Evolutionary conservation across 345 rosid species (phyloP), one percentile per base, ranked within the genome.

Genomic region (Eucalyptus viminalis): DNA sequence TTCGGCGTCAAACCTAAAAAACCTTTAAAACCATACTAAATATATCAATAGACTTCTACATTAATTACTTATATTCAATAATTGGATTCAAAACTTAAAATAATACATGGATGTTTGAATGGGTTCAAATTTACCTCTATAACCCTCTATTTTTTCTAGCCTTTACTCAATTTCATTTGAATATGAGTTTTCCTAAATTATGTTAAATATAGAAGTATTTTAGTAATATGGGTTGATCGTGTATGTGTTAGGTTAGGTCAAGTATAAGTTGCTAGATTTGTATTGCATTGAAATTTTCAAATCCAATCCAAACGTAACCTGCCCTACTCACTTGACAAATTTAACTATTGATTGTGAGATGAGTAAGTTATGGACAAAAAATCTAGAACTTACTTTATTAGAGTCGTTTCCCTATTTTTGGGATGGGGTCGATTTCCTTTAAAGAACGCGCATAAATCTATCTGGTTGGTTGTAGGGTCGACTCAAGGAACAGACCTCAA

Each of bases 381-480:
- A 34, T 17, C 12, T 17, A 17, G 4, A 3, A 69, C 25, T 6
- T 69, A 34, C 13, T 19, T 3, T 67, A 4, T 67, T 16, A 15
- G 3, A 31, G 22, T 31, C 12, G 0, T 67, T 34, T 67, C 12
- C 2, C 13, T 31, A 67, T 67, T 67, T 31, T 67, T 8, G 22
- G n/a, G 10, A 8, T 5, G 6, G 22, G 11, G 4, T 6, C 4
- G 0, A 6, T 69, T 34, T 34, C 14, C 4, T 34, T 69, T 34
- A 17, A n/a, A 34, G 7, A 69, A 69, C 0, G 8, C 4, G 4
- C 7, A 69, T 69, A 11, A 17, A 9, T 34, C 13, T 5, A 69
- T 3, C 0, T 2, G 0, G 3, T 6, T 2, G 7, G 4, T 69
- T 34, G 8, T 11, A 34, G 2, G 2, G 25, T 31, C 13, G 14